Percentiles rank a stretch among this genome's conserved stretches.
Conservation (phyloP, 139 green algal species). For the Coelastrella sp. region DNA sequence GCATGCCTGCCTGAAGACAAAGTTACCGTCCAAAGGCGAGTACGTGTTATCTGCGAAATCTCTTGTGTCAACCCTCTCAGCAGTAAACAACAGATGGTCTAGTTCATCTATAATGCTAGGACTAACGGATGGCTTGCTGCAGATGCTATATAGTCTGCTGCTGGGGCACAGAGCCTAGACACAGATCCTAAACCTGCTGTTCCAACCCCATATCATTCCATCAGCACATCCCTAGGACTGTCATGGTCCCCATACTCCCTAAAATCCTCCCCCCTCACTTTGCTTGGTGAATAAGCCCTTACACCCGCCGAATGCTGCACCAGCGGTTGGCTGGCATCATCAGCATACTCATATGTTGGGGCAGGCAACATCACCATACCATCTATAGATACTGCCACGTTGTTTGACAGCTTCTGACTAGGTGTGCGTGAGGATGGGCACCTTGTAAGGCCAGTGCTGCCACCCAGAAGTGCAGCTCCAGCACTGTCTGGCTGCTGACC, state of each 20-base stretch:
- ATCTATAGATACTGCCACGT: background rate
- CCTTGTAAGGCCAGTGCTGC: background rate
- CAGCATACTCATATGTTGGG: constrained; percentile 7
- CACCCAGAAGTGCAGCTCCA: background rate
- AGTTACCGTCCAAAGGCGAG: no score
- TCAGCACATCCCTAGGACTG: background rate
- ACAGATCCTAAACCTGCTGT: no score
- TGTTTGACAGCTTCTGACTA: constrained; percentile 2
- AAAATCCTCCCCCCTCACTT: background rate
- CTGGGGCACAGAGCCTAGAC: no score
- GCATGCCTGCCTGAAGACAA: no score
- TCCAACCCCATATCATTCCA: no score
- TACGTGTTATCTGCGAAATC: no score
- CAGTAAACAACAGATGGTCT: no score
- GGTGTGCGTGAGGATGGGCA: background rate
- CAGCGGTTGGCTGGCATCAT: constrained; percentile 38
- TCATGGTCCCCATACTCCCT: background rate
- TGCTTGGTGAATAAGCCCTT: background rate
- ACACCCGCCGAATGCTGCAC: background rate
- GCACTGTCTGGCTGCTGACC: constrained; percentile 6
- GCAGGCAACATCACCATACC: constrained; percentile 18
- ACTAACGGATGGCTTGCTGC: no score
- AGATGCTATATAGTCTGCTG: constrained; percentile 1
- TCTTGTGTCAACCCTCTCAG: no score
- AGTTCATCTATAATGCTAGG: no score